Base-by-base conservation (phyloP, 1,139 yeast genomes). In the Pichia sp. region DNA sequence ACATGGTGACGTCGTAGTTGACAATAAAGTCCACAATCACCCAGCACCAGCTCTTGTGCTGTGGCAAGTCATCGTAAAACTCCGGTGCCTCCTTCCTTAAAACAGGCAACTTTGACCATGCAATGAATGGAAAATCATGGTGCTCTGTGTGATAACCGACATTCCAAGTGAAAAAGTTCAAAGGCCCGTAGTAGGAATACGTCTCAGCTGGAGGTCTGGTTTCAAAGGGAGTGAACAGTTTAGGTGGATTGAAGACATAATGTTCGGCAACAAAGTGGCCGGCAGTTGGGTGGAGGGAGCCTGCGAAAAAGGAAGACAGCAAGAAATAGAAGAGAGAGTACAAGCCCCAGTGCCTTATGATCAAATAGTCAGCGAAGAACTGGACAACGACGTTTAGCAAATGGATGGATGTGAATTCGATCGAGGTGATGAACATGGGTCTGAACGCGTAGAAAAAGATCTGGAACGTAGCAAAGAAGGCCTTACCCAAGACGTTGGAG, bases 221-320 rank as follows among this genome's bases (percentile, higher is more conserved):
- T 8, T 60, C 60, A 45, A 60, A 66, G 29, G 60, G 62, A 53
- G 69, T 67, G 60, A 75, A 75, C 34, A 62, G 57, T 69, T 76
- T 57, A 54, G 84, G 79, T 74, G 88, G 76, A 59, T 84, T 73
- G 67, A 90, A 75, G 15, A 90, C 85, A 67, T 90, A 90, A 68
- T 90, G 97, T 69, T 90, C 97, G 6, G 96, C 95, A 61, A 90
- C 89, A 70, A 90, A 90, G 72, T 90, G 97, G 19, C 97, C 97
- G 2, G 97, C 96, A 62, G 90, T 85, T 36, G 97, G 97, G 66
- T 90, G 97, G 67, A 89, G 76, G 0, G 96, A 88, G 1, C 97
- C 97, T 0, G 97, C 96, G 54, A 90, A 74, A 67, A 90, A 88
- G 0, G 95, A 85, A 51, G 93, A 85, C 71, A 86, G 74, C 46